These are phyloP conservation scores for Rostrohypoxylon terebratum DNA, from an alignment of 495 filamentous ascomycete species.

Conservation along the genomic window DNA sequence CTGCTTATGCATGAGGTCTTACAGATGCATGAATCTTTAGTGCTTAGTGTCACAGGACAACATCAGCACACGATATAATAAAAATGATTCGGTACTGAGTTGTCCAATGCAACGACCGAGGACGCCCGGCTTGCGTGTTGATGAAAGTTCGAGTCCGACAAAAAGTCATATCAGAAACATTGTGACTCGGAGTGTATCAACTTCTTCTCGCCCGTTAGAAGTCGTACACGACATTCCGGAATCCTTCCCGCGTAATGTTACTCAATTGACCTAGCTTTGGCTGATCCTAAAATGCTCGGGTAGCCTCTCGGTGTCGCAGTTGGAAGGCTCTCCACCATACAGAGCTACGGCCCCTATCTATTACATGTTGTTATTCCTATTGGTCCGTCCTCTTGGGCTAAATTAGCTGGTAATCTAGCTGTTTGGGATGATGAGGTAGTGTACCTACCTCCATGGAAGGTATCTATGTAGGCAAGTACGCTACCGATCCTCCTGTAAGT, in stretches of 20 bases:
- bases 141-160: background rate
- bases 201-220: constrained; percentile 9
- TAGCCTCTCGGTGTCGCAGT: constrained; percentile 27
- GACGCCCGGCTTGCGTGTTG: background rate
- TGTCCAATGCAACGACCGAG: background rate
- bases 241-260: constrained; percentile 5
- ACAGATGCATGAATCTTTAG: background rate
- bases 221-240: background rate
- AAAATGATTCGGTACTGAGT: background rate
- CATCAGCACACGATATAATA: background rate
- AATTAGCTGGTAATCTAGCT: constrained; percentile 10
- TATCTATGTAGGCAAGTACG: background rate
- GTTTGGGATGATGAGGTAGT: constrained; percentile 1
- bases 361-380: background rate
- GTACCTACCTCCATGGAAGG: background rate
- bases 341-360: background rate
- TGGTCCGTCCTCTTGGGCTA: constrained; percentile 1
- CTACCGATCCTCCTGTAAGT: background rate
- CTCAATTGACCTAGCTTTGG: constrained; percentile 2
- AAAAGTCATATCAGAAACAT: background rate
- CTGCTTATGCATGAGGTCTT: background rate
- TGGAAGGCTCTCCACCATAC: constrained; percentile 13
- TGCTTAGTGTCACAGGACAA: background rate
- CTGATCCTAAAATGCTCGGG: background rate
- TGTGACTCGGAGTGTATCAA: background rate